phyloP scores from a whole-genome alignment of 2,329 filamentous ascomycete genomes.

The Trichoderma sp. region DNA sequence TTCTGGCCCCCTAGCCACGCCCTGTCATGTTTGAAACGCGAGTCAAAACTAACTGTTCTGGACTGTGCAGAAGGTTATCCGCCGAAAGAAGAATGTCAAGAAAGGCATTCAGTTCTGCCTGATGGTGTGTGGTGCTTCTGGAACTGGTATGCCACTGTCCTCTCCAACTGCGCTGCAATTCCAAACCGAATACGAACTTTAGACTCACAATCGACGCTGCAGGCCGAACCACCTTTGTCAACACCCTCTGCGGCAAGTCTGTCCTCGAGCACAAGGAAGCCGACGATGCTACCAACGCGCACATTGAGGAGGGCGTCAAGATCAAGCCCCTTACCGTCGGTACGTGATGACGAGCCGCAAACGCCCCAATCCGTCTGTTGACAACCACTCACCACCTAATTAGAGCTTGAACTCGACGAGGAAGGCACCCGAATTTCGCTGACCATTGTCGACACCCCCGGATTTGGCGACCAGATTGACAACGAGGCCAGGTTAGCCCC shows the following conservation, averaged over 20 bases:
- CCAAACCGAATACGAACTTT: neutral
- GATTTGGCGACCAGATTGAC: slow-evolving; percentile 98
- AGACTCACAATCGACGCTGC: slow-evolving; percentile 25
- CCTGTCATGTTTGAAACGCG: neutral
- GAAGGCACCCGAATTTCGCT: slow-evolving; percentile 97
- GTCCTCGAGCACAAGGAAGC: slow-evolving; percentile 90
- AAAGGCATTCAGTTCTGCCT: slow-evolving; percentile 99
- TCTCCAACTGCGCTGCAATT: slow-evolving; percentile 12
- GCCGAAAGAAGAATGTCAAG: slow-evolving; percentile 99
- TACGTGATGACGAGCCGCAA: slow-evolving; percentile 41
- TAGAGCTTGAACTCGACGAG: slow-evolving; percentile 93
- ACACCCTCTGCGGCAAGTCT: slow-evolving; percentile 94
- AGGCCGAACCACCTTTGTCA: slow-evolving; percentile 99
- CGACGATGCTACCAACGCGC: slow-evolving; percentile 83
- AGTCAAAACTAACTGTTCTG: neutral
- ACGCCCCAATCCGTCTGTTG: neutral
- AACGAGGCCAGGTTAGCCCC: slow-evolving; percentile 84
- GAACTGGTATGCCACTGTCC: slow-evolving; percentile 69
- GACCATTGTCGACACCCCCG: slow-evolving; percentile 97
- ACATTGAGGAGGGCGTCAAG: slow-evolving; percentile 94
- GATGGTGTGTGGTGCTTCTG: slow-evolving; percentile 99
- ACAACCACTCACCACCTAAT: neutral
- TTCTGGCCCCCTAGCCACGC: neutral
- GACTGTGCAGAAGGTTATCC: slow-evolving; percentile 78
- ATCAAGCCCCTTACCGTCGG: slow-evolving; percentile 98